Evolutionary conservation across 768 basidiomycete genomes (phyloP).

Genomic region (Hypholoma fasciculare): DNA sequence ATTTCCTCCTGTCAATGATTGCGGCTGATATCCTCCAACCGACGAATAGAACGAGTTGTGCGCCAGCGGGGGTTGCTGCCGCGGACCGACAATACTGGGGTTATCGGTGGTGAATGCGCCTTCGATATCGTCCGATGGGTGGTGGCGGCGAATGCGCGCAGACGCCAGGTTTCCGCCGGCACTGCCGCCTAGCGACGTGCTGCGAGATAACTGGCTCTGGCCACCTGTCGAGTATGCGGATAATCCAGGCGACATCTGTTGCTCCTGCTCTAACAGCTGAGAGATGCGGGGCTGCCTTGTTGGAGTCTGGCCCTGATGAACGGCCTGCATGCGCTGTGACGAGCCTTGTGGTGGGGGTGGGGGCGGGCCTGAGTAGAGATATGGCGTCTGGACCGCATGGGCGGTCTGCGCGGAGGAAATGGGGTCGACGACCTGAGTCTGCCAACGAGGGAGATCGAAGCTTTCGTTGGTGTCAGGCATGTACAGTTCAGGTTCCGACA

Average conservation of each 20-base stretch:
- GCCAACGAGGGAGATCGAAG: constrained; percentile 81
- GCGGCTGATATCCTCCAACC: constrained; percentile 58
- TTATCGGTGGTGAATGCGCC: constrained; percentile 41
- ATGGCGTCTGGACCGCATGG: constrained; percentile 55
- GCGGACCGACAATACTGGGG: constrained; percentile 31
- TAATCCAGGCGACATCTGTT: constrained; percentile 38
- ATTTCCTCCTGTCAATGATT: constrained; percentile 38
- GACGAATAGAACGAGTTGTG: constrained; percentile 58
- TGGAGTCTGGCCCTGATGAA: constrained; percentile 43
- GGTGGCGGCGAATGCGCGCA: constrained; percentile 61
- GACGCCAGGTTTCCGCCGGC: constrained; percentile 37
- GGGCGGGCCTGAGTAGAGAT: constrained; percentile 56
- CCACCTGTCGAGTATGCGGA: constrained; percentile 53
- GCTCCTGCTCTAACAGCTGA: constrained; percentile 68
- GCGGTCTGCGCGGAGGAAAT: constrained; percentile 45
- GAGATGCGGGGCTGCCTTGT: constrained; percentile 60
- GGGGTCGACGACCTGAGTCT: constrained; percentile 59
- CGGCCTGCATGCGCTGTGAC: constrained; percentile 48
- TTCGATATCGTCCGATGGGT: constrained; percentile 70
- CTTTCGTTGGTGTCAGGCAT: constrained; percentile 79
- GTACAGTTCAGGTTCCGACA: constrained; percentile 79
- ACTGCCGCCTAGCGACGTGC: constrained; percentile 61
- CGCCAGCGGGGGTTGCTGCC: constrained; percentile 42
- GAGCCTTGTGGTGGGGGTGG: constrained; percentile 48
- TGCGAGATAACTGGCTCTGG: constrained; percentile 60